Conservation (phyloP, 208 protist species). For the Dictyostelium gargantuum region DNA sequence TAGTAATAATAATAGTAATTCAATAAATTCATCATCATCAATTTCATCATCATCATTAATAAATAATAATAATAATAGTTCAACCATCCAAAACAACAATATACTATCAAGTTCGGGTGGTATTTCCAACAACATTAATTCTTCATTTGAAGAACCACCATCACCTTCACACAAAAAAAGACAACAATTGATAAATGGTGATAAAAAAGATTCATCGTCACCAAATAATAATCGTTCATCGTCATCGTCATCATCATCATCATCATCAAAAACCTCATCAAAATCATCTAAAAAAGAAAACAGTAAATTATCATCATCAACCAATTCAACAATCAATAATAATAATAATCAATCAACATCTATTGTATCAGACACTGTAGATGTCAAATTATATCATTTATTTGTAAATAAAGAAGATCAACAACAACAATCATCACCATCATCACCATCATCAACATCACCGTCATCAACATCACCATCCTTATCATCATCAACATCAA, state of each 20-base stretch:
- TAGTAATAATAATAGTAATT: background rate
- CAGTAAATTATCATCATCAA: background rate
- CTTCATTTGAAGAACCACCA: background rate
- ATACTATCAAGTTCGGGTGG: background rate
- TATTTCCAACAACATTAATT: background rate
- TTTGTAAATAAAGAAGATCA: background rate
- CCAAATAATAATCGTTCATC: background rate
- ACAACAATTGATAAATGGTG: background rate
- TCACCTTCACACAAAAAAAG: background rate
- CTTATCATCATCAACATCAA: background rate
- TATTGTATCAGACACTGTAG: background rate
- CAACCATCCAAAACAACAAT: background rate
- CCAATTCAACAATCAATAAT: background rate
- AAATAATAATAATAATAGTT: background rate
- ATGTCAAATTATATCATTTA: background rate
- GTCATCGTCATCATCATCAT: background rate
- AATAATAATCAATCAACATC: background rate
- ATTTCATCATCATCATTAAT: background rate
- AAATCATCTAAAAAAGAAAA: background rate
- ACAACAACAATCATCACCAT: background rate
- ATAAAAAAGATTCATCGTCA: background rate
- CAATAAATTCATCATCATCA: background rate
- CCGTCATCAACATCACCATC: background rate
- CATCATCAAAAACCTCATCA: background rate
- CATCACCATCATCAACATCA: background rate